Base-by-base conservation (phyloP, 352 stramenopile species). In the Blastocystis hominis region DNA sequence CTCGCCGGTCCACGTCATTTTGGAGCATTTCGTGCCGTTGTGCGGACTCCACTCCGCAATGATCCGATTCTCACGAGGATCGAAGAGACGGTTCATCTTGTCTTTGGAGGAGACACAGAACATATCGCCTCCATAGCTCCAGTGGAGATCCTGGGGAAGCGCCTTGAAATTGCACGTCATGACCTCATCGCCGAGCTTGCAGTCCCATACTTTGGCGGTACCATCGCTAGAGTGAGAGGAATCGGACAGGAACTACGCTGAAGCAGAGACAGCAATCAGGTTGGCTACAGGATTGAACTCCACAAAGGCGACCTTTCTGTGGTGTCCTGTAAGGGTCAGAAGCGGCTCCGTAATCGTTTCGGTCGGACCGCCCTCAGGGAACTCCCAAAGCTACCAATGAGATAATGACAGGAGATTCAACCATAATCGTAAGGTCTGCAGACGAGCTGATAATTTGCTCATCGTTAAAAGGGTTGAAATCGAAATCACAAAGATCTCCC, bases 391-490 rank as follows among this genome's bases (percentile, higher is more conserved):
- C 90, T 99, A 99, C 90, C 98, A 94, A 42, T 75, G n/a, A 88
- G 10, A 10, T 3, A 2, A n/a, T 15, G 38, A 20, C 24, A 30
- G 55, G 24, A 30, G 38, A 42, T 15, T 5, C 1, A 36, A 76
- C 56, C 66, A 68, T 75, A 17, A 76, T 34, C 10, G 56, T 59
- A 7, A 64, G 47, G 10, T 75, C 77, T 2, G 66, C 56, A 62
- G 77, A 76, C 2, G 77, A 88, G 38, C 50, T 76, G 42, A 75
- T 70, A 38, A 91, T 88, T 24, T 91, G 55, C 78, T 97, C 92
- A 77, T 98, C 94, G 89, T 97, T 92, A 90, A 97, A 97, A 20
- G 97, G 97, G 91, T 98, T 98, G 91, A 98, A 99, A 89, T 99
- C 97, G 90, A 98, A 98, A 91, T 99, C 97, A 38, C 98, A 90